Evolutionary conservation across 768 basidiomycete species (phyloP), one percentile per base, ranked within the genome.

Genomic region (Rossbeevera mucosa): DNA sequence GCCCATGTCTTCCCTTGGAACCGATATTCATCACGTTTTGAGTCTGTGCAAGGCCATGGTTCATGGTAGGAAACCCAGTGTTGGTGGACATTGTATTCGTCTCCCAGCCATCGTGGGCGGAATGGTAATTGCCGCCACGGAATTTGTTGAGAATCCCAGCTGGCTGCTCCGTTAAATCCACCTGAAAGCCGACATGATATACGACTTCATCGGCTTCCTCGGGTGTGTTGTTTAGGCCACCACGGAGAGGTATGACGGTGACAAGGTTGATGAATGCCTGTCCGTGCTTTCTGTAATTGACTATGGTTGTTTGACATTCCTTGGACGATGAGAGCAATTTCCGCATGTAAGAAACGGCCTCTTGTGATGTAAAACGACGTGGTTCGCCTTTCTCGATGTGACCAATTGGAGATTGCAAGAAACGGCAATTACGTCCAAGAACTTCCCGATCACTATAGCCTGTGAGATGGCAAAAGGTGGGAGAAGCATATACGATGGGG

Each of bases 111-210:
- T 86, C 83, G 64, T 90, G 81, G 63, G 82, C 79, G 51, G 83
- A 71, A 69, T 59, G 36, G 36, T 92, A 92, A 29, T 79, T 82
- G 16, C 94, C 94, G 59, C 90, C 84, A 18, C 78, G 72, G 48
- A 94, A 76, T 65, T 85, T 90, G 58, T 87, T 80, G 48, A 94
- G 71, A 54, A 96, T 94, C 2, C 81, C 81, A 58, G 83, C 83
- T 2, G 92, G 93, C 71, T 94, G 92, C 61, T 87, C 83, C 16
- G 84, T 83, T 45, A 99, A 75, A 69, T 97, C 92, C 50, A 96
- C 88, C 71, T 99, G 94, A 76, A 99, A 98, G 1, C 96, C 96
- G 47, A 99, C 86, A 61, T 91, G 87, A 65, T 88, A 95, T 8
- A 82, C 83, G 36, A 90, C 77, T 42, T 94, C 86, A 49, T 83